Evolutionary conservation across 1,139 yeast species (phyloP).

Genomic region (Hemisphaericaspora xylanilytica): DNA sequence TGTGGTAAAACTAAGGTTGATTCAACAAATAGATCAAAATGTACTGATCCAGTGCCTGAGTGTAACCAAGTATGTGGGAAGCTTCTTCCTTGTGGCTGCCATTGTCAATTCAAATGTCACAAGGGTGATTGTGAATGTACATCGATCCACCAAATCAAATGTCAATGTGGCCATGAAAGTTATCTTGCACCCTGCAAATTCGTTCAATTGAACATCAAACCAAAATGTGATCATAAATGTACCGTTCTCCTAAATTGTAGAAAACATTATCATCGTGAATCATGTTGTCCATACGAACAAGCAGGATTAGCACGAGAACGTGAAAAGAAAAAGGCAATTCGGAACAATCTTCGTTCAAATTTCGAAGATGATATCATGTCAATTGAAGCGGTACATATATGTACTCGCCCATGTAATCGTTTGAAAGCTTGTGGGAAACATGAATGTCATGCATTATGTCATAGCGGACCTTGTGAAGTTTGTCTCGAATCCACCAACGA

Average conservation of each 20-base stretch:
- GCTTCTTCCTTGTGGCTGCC: slow-evolving; percentile 67
- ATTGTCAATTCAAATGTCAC: slow-evolving; percentile 70
- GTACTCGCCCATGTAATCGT: slow-evolving; percentile 69
- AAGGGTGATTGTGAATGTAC: slow-evolving; percentile 73
- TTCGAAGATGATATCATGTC: slow-evolving; percentile 50
- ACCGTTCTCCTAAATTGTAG: slow-evolving; percentile 75
- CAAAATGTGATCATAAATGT: slow-evolving; percentile 74
- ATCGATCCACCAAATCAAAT: slow-evolving; percentile 41
- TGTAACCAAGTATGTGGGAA: slow-evolving; percentile 69
- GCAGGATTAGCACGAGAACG: slow-evolving; percentile 64
- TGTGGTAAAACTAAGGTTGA: slow-evolving; percentile 59
- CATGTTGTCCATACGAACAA: slow-evolving; percentile 71
- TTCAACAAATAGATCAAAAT: slow-evolving; percentile 41
- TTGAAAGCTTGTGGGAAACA: slow-evolving; percentile 72
- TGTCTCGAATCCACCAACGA: slow-evolving; percentile 82
- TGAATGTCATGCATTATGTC: slow-evolving; percentile 73
- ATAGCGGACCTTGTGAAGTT: slow-evolving; percentile 79
- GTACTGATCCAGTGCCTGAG: slow-evolving; percentile 76
- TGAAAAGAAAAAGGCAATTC: slow-evolving; percentile 47
- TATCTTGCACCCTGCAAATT: slow-evolving; percentile 66
- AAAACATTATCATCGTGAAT: slow-evolving; percentile 67
- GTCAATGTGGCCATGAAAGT: slow-evolving; percentile 50
- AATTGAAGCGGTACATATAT: slow-evolving; percentile 76
- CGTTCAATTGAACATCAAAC: slow-evolving; percentile 46
- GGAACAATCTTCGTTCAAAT: slow-evolving; percentile 39